These are phyloP conservation scores for Neurospora sp. DNA, from an alignment of 2,329 filamentous ascomycete species.

Conservation along the genomic window DNA sequence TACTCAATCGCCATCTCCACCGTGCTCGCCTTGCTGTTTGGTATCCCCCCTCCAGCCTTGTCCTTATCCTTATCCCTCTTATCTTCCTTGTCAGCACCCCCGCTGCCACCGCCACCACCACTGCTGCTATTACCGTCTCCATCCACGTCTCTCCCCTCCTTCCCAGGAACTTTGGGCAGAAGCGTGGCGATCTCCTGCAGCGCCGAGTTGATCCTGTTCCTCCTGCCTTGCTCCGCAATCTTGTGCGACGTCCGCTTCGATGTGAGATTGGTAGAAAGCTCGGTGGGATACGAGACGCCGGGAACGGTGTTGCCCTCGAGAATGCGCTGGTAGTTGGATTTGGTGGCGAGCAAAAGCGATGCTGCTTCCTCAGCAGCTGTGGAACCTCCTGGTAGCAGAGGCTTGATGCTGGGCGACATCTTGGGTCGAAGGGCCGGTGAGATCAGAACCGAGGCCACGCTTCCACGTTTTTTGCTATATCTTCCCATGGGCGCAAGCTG, in stretches of 20 bases:
- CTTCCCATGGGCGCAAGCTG: slow-evolving; percentile 40
- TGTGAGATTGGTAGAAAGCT: slow-evolving; percentile 84
- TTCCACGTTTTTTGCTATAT: slow-evolving; percentile 58
- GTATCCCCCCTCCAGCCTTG: slow-evolving; percentile 36
- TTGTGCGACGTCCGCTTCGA: slow-evolving; percentile 97
- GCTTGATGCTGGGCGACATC: slow-evolving; percentile 93
- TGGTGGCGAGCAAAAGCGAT: slow-evolving; percentile 74
- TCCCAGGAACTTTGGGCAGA: slow-evolving; percentile 45
- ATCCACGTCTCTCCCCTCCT: slow-evolving; percentile 29
- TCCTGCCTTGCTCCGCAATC: slow-evolving; percentile 88
- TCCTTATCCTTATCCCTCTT: slow-evolving; percentile 36
- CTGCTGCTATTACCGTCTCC: slow-evolving; percentile 15
- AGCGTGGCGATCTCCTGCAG: slow-evolving; percentile 84
- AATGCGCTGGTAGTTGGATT: slow-evolving; percentile 97
- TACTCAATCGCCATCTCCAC: slow-evolving; percentile 97
- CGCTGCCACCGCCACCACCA: background rate
- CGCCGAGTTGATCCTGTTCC: slow-evolving; percentile 91
- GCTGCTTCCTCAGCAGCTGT: slow-evolving; percentile 47
- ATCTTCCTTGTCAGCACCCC: slow-evolving; percentile 30
- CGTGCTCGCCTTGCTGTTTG: slow-evolving; percentile 88
- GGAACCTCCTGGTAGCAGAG: slow-evolving; percentile 58
- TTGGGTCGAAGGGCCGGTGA: slow-evolving; percentile 80
- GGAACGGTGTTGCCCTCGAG: slow-evolving; percentile 86
- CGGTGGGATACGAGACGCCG: slow-evolving; percentile 81
- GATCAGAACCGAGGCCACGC: slow-evolving; percentile 62